Conservation (phyloP, 345 rosid genomes). For the Psidium guajava region DNA sequence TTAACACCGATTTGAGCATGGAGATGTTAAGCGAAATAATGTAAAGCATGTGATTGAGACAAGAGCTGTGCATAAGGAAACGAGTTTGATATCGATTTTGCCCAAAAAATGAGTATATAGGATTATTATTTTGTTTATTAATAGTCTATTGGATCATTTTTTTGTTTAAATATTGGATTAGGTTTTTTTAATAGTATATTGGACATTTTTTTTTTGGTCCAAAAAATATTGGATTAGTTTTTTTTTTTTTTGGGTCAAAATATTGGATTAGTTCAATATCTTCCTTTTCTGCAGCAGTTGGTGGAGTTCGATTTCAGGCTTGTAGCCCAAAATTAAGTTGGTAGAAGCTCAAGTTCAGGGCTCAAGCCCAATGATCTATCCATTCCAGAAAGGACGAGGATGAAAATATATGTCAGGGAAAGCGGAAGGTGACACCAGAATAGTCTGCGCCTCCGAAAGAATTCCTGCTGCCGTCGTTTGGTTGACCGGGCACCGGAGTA, state of each 20-base stretch:
- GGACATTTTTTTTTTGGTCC: too few relatives aligned
- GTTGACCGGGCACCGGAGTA: not conserved
- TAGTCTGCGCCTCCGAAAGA: not conserved
- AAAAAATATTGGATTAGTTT: too few relatives aligned
- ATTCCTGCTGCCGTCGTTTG: not conserved
- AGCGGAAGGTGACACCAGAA: not conserved
- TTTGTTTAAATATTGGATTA: too few relatives aligned
- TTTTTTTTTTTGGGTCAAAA: too few relatives aligned
- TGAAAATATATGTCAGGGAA: not conserved
- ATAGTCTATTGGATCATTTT: too few relatives aligned
- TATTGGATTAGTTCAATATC: not conserved
- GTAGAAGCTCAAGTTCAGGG: not conserved
- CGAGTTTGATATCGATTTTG: too few relatives aligned
- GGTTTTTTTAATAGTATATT: too few relatives aligned
- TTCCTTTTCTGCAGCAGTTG: not conserved
- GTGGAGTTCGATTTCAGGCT: not conserved
- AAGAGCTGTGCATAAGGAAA: too few relatives aligned
- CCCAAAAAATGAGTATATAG: too few relatives aligned
- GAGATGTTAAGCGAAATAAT: too few relatives aligned
- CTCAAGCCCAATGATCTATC: not conserved
- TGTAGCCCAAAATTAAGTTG: not conserved
- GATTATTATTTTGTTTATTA: too few relatives aligned
- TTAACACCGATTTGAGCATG: not conserved
- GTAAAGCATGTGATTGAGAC: too few relatives aligned
- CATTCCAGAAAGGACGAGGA: not conserved